These are phyloP conservation scores for Hirsutella minnesotensis DNA, from an alignment of 2,329 filamentous ascomycete genomes.

Conservation along the genomic window DNA sequence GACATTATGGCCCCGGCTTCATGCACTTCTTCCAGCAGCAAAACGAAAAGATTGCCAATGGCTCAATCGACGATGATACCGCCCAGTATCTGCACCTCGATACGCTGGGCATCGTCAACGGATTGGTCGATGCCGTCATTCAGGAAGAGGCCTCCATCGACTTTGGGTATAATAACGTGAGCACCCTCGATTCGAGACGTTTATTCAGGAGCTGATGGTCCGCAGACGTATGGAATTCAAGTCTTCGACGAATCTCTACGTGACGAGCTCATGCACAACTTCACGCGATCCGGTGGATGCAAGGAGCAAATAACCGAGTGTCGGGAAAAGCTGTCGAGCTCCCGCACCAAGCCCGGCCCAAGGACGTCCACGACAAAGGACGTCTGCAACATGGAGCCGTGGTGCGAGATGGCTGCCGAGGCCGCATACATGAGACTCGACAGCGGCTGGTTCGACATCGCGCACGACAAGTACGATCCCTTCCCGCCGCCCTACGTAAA, in stretches of 20 bases:
- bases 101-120: constrained; percentile 59
- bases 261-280: constrained; percentile 20
- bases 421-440: not conserved
- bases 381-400: not conserved
- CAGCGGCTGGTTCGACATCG: constrained; percentile 46
- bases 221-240: constrained; percentile 42
- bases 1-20: constrained; percentile 57
- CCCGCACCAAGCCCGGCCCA: not conserved
- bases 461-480: constrained; percentile 27
- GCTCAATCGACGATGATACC: constrained; percentile 19
- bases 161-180: constrained; percentile 45
- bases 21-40: constrained; percentile 47
- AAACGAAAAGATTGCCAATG: constrained; percentile 35
- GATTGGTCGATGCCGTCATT: constrained; percentile 50
- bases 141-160: constrained; percentile 44
- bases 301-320: constrained; percentile 39
- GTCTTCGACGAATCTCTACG: constrained; percentile 28
- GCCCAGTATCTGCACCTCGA: constrained; percentile 27
- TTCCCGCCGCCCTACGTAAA: constrained; percentile 48
- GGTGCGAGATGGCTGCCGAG: not conserved
- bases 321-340: constrained; percentile 28
- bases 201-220: too few species aligned
- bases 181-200: not conserved
- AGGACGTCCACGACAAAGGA: not conserved
- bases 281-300: constrained; percentile 31